phyloP scores from a whole-genome alignment of 2,329 filamentous ascomycete genomes.

The Neobulgaria alba region DNA sequence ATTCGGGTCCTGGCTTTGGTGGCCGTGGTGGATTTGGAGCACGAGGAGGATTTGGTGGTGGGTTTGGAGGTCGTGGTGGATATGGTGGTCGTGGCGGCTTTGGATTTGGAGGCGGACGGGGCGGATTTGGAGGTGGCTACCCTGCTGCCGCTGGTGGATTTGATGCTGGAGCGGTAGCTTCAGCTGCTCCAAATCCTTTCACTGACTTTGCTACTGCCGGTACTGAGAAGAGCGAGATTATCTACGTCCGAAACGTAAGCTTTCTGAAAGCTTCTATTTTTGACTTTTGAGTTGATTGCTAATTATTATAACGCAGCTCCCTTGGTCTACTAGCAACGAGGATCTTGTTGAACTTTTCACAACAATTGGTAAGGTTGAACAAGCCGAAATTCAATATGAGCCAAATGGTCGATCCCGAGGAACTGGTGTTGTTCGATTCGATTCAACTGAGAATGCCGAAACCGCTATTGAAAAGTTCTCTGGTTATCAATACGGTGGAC shows the following conservation, averaged over 20 bases:
- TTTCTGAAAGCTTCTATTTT: no score
- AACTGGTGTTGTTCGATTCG: conserved; percentile 94
- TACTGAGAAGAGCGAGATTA: conserved; percentile 72
- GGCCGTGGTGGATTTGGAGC: conserved; percentile 36
- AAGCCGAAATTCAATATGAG: conserved; percentile 99
- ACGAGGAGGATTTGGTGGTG: conserved; percentile 45
- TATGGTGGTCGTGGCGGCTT: conserved; percentile 31
- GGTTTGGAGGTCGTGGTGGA: conserved; percentile 43
- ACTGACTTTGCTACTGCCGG: conserved; percentile 86
- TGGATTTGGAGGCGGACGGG: conserved; percentile 28
- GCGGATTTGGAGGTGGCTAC: conserved; percentile 22
- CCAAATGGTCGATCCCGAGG: conserved; percentile 91
- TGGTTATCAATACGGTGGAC: conserved; percentile 92
- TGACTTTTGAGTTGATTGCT: no score
- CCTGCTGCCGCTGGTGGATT: conserved; percentile 30
- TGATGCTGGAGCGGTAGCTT: conserved; percentile 32
- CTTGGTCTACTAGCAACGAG: conserved; percentile 98
- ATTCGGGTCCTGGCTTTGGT: conserved; percentile 38
- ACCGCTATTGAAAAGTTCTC: conserved; percentile 96
- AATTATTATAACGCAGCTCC: conserved; percentile 60
- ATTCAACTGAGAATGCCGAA: conserved; percentile 72
- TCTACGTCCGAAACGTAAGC: conserved; percentile 96
- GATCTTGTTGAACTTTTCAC: conserved; percentile 94
- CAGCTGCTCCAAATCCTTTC: conserved; percentile 73
- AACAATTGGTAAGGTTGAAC: conserved; percentile 95